Conservation (phyloP, 495 filamentous ascomycete genomes). For the Podospora appendiculata region DNA sequence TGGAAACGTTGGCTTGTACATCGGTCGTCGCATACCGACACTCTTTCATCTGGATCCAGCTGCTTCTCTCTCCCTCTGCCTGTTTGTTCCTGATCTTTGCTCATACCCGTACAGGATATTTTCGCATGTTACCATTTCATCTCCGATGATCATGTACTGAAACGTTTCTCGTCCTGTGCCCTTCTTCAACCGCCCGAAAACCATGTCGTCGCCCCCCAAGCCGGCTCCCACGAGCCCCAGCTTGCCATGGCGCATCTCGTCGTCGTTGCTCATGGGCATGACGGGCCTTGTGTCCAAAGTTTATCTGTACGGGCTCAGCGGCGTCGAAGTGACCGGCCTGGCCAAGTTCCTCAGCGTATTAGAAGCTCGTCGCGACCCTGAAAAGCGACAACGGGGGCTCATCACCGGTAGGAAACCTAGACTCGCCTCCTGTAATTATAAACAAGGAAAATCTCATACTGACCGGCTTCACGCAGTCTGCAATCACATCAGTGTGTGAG, state of each 20-base stretch:
- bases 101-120: no score
- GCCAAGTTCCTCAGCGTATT: conserved; percentile 68
- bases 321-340: conserved; percentile 60
- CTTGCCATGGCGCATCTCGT: conserved; percentile 46
- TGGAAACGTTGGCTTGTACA: no score
- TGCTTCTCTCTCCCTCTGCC: no score
- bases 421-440: neutral
- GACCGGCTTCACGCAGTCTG: conserved; percentile 54
- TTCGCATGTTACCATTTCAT: no score
- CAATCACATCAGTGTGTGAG: conserved; percentile 94
- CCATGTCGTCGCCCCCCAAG: conserved; percentile 7
- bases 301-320: conserved; percentile 44
- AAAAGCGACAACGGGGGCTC: conserved; percentile 64
- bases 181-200: no score
- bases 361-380: conserved; percentile 61
- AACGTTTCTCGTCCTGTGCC: no score
- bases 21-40: no score
- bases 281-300: conserved; percentile 33
- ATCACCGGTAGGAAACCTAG: conserved; percentile 60
- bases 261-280: conserved; percentile 46
- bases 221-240: conserved; percentile 28
- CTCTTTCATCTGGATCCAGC: no score
- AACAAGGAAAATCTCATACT: neutral
- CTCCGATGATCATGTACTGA: no score
- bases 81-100: no score